Base-by-base conservation (phyloP, 1,139 yeast species). In the Suhomyces taliae region DNA sequence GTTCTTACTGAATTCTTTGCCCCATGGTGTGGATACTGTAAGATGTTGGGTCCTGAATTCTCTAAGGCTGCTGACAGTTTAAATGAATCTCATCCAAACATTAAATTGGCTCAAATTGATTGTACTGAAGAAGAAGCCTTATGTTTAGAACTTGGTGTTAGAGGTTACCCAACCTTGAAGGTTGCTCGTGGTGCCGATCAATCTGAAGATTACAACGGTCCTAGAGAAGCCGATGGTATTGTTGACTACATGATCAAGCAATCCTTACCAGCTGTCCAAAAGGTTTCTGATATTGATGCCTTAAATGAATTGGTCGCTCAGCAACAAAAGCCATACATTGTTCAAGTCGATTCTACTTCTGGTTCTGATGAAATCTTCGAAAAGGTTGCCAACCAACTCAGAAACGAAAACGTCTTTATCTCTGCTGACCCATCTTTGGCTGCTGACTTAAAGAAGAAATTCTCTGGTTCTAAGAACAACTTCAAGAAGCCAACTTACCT, bases 21-120 rank as follows among this genome's bases (percentile, higher is more conserved):
- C 31, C 98, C 99, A 64, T 93, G 99, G 99, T 93, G 99, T 78
- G 99, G 99, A 24, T 97, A 93, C 74, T 93, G 99, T 79, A 90
- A 93, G 78, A 82, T 82, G 51, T 78, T 93, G 57, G 98, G 93
- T 24, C 99, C 99, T 44, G 93, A 93, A 69, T 91, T 81, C 65
- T 81, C 87, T 56, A 69, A 79, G 60, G 99, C 98, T 45, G 97
- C 99, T 46, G 86, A 88, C 54, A 59, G 66, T 27, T 78, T 93
- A 64, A 80, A 79, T 55, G 83, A 78, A 41, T 71, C 86, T 53
- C 63, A 72, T 56, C 73, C 77, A 40, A 74, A 81, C 51, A 86
- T 91, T 67, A 81, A 84, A 56, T 77, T 93, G 61, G 97, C 93
- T 49, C 96, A 93, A 75, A 76, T 93, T 56, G 97, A 93, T 74